phyloP scores from a whole-genome alignment of 2,329 filamentous ascomycete genomes.

The Ramularia endophylla region DNA sequence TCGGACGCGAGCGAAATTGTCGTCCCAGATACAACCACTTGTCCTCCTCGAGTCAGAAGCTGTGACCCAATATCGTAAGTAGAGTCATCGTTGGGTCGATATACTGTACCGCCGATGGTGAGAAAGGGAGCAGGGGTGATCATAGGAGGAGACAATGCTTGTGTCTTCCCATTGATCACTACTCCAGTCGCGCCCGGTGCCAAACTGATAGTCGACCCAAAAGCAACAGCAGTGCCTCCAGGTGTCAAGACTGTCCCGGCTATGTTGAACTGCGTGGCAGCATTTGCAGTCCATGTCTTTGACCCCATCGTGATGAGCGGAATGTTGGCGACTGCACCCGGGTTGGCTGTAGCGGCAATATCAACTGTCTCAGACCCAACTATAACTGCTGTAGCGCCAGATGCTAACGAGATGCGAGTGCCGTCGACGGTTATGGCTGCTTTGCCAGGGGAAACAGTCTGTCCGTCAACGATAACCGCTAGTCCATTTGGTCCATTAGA shows the following conservation, averaged over 20 bases:
- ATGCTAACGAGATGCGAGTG: constrained; percentile 27
- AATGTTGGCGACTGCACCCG: constrained; percentile 20
- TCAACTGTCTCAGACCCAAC: constrained; percentile 27
- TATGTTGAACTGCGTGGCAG: constrained; percentile 42
- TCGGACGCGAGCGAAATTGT: constrained; percentile 36
- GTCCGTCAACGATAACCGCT: constrained; percentile 24
- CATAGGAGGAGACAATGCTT: constrained; percentile 25
- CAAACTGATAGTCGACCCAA: constrained; percentile 37
- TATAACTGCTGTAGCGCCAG: constrained; percentile 34
- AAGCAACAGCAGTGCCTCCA: constrained; percentile 35
- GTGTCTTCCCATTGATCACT: constrained; percentile 36
- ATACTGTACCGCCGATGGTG: constrained; percentile 26
- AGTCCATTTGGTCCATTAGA: constrained; percentile 6
- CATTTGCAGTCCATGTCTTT: constrained; percentile 38
- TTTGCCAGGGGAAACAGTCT: constrained; percentile 25
- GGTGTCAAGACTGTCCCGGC: constrained; percentile 31
- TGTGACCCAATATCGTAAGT: constrained; percentile 24
- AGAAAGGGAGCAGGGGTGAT: constrained; percentile 28
- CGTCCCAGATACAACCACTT: constrained; percentile 33
- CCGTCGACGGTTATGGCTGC: constrained; percentile 30
- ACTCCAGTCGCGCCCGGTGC: constrained; percentile 35
- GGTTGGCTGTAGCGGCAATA: constrained; percentile 8
- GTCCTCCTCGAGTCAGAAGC: constrained; percentile 29
- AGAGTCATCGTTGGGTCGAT: constrained; percentile 28
- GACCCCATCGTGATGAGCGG: constrained; percentile 37